Evolutionary conservation across 2,329 filamentous ascomycete genomes (phyloP).

Genomic region (Zasmidium angulare): DNA sequence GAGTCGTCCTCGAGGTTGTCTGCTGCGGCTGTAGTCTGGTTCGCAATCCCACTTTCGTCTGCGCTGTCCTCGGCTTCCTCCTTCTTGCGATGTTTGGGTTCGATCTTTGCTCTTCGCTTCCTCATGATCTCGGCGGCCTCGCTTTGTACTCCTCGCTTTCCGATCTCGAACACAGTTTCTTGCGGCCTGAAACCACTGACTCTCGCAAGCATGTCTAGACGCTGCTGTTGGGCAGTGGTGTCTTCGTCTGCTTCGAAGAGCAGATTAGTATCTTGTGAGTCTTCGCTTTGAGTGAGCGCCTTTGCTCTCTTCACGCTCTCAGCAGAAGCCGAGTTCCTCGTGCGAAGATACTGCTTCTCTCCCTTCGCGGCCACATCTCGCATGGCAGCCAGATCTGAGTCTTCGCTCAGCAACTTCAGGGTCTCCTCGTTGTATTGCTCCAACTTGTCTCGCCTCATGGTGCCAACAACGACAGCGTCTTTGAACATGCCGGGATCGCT

Average conservation of each 20-base stretch:
- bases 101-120: conserved; percentile 68
- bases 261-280: conserved; percentile 73
- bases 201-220: conserved; percentile 81
- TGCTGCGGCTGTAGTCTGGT: conserved; percentile 40
- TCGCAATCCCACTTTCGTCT: conserved; percentile 22
- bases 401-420: conserved; percentile 72
- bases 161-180: conserved; percentile 96
- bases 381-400: conserved; percentile 69
- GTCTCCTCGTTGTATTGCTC: conserved; percentile 80
- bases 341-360: conserved; percentile 88
- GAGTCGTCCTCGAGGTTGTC: conserved; percentile 44
- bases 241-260: conserved; percentile 67
- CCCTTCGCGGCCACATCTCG: conserved; percentile 78
- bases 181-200: conserved; percentile 85
- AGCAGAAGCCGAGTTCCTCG: conserved; percentile 82
- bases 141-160: conserved; percentile 65
- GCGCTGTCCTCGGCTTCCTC: conserved; percentile 38
- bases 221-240: conserved; percentile 65
- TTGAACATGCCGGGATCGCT: conserved; percentile 68
- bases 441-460: conserved; percentile 69
- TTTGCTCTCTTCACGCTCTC: conserved; percentile 89
- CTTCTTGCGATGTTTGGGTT: conserved; percentile 52
- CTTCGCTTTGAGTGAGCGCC: conserved; percentile 67
- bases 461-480: conserved; percentile 79
- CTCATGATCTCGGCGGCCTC: conserved; percentile 76